Evolutionary conservation across 805 yeast species (phyloP), one percentile per base, ranked within the genome.

Genomic region (Ogataea dorogensis): DNA sequence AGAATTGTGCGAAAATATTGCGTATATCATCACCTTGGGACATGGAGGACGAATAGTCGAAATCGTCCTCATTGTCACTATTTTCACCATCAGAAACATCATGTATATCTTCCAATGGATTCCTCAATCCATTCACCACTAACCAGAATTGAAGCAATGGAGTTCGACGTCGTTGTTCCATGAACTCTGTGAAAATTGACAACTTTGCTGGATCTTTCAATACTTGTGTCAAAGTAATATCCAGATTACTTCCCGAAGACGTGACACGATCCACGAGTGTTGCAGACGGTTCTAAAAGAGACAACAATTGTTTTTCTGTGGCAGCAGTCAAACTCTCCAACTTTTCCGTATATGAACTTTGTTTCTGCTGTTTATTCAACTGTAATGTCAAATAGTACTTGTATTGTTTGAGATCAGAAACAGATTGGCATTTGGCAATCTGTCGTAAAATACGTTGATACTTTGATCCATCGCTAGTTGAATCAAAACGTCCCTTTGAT

Each of bases 101-200:
- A 16, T 41, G 45, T 22, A 54, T 20, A 39, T 73, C 83, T 43
- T 79, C 86, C 12, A 88, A 57, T 0, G 96, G 95, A 31, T 83
- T 83, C 48, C 78, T 76, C 24, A 86, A 70, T 0, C 73, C 67
- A 42, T 86, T 83, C 2, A 86, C 81, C 2, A 75, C 70, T 4
- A 73, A 54, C 86, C 88, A 84, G 42, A 77, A 78, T 28, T 79
- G 79, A 4, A 86, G 51, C 18, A 79, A 52, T 0, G 59, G 60
- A 1, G 68, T 58, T 30, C 75, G 56, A 4, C 64, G 56, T 13
- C 77, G 51, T 32, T 67, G 70, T 20, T 73, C 77, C 81, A 78
- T 74, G 45, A 70, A 77, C 33, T 70, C 76, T 63, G 64, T 69
- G 42, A 77, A 77, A 31, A 64, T 70, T 1, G 74, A 59, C 5